Conservation (phyloP, 768 basidiomycete genomes). For the Tulasnella calospora region DNA sequence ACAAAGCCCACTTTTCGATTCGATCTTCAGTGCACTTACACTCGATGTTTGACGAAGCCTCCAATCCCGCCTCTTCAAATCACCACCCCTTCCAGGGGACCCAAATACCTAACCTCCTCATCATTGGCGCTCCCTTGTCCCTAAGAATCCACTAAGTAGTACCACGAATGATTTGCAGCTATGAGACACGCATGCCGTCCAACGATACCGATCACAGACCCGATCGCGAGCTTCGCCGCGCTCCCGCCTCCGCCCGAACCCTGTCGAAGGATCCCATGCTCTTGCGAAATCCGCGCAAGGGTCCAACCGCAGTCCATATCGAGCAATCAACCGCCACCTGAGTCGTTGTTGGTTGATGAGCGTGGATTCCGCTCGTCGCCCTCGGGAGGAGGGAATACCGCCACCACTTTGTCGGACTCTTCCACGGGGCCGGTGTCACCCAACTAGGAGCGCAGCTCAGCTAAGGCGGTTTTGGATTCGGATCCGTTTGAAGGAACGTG, state of each 20-base stretch:
- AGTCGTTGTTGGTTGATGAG: background rate
- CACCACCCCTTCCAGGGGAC: constrained; percentile 90
- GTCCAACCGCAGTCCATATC: constrained; percentile 31
- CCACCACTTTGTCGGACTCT: constrained; percentile 64
- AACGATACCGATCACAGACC: constrained; percentile 63
- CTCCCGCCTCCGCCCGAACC: constrained; percentile 6
- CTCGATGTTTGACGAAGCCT: too few relatives aligned
- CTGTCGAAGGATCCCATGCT: constrained; percentile 62
- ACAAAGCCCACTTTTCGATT: too few relatives aligned
- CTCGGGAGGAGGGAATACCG: constrained; percentile 5
- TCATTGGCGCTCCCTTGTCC: constrained; percentile 34
- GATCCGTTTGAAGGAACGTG: constrained; percentile 44
- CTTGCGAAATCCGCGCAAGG: constrained; percentile 41
- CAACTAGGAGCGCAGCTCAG: constrained; percentile 45
- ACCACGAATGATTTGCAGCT: constrained; percentile 78
- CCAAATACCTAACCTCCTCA: constrained; percentile 71
- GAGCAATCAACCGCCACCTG: background rate
- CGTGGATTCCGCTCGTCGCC: background rate
- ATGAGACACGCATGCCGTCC: constrained; percentile 85
- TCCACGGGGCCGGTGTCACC: constrained; percentile 68
- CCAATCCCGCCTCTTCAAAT: too few relatives aligned
- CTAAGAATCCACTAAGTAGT: constrained; percentile 72
- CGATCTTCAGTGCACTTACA: too few relatives aligned
- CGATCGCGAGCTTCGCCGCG: constrained; percentile 49
- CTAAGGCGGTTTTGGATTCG: constrained; percentile 44